Evolutionary conservation across 73 alveolate species (phyloP).

Genomic region (Uronychia setigera): DNA sequence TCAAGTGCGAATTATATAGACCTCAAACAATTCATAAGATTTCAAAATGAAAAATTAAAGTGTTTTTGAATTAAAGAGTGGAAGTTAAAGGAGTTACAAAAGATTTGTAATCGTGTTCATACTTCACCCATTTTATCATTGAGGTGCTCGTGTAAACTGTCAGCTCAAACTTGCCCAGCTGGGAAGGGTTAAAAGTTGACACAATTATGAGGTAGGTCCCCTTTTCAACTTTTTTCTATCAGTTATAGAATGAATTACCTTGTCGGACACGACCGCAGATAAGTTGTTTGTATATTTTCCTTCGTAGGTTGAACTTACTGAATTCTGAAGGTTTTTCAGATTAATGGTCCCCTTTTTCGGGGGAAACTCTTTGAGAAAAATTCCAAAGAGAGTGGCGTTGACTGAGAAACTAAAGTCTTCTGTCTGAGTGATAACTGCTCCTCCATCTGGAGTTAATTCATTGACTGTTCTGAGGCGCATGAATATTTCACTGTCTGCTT

Average conservation of each 20-base stretch:
- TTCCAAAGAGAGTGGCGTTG: slow-evolving; percentile 27
- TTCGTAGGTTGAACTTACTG: slow-evolving; percentile 23
- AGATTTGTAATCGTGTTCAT: too few relatives aligned
- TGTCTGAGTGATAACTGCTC: not conserved
- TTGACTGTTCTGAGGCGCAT: slow-evolving; percentile 25
- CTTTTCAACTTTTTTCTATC: not conserved
- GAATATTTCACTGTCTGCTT: slow-evolving; percentile 8
- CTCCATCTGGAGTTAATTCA: slow-evolving; percentile 36
- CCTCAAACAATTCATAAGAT: too few relatives aligned
- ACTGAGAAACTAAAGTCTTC: slow-evolving; percentile 40
- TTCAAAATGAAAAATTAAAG: too few relatives aligned
- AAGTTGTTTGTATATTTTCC: slow-evolving; percentile 31
- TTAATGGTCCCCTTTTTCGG: slow-evolving; percentile 21
- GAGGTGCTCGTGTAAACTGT: slow-evolving; percentile 9
- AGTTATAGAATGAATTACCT: too few relatives aligned
- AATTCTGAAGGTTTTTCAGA: slow-evolving; percentile 8
- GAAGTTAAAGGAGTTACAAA: too few relatives aligned
- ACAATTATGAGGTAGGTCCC: slow-evolving; percentile 37
- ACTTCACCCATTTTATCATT: not conserved
- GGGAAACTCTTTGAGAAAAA: slow-evolving; percentile 27
- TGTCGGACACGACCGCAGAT: slow-evolving; percentile 16
- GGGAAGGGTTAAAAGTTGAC: slow-evolving; percentile 47
- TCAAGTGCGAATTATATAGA: too few relatives aligned
- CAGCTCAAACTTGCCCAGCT: slow-evolving; percentile 39
- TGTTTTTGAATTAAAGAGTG: too few relatives aligned